A percentile compares a stretch with the other conserved stretches of the same genome.
Evolutionary conservation across 2,329 filamentous ascomycete genomes (phyloP).

Genomic region (Tolypocladium paradoxum): DNA sequence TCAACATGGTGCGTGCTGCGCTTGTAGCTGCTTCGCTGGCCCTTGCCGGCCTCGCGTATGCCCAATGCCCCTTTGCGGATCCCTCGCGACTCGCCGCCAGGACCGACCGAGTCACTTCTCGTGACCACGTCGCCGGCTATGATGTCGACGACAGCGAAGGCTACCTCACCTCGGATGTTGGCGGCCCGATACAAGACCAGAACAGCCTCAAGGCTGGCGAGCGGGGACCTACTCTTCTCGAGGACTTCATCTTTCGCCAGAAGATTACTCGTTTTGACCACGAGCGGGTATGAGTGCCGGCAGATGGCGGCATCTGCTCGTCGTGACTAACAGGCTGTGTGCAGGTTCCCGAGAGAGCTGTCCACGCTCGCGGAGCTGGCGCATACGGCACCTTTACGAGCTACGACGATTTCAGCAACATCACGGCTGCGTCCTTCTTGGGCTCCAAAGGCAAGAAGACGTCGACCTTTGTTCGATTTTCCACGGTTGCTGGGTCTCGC

Average conservation of each 20-base stretch:
- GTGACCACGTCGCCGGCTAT: slow-evolving; percentile 21
- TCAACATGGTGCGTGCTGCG: slow-evolving; percentile 15
- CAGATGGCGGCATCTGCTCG: neutral
- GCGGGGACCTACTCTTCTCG: slow-evolving; percentile 56
- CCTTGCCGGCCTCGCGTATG: slow-evolving; percentile 14
- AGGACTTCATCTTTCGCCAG: slow-evolving; percentile 63
- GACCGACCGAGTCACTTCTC: slow-evolving; percentile 15
- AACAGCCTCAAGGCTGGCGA: slow-evolving; percentile 55
- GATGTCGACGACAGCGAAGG: slow-evolving; percentile 42
- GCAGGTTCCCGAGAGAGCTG: slow-evolving; percentile 48
- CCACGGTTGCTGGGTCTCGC: slow-evolving; percentile 58
- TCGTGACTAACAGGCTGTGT: neutral
- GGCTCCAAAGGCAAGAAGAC: slow-evolving; percentile 42
- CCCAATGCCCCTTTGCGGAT: slow-evolving; percentile 24
- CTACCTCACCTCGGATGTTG: slow-evolving; percentile 55
- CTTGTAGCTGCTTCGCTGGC: slow-evolving; percentile 13
- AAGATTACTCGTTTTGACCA: slow-evolving; percentile 64
- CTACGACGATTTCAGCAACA: slow-evolving; percentile 54
- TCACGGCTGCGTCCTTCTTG: slow-evolving; percentile 59
- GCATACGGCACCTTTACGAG: slow-evolving; percentile 62
- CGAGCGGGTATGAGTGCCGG: slow-evolving; percentile 40
- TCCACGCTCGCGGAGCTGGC: slow-evolving; percentile 59
- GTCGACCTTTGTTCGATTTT: slow-evolving; percentile 60
- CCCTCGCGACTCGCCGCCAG: slow-evolving; percentile 13
- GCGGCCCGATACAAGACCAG: slow-evolving; percentile 57